Base-by-base conservation (phyloP, 495 filamentous ascomycete species). In the Talaromyces stipitatus region DNA sequence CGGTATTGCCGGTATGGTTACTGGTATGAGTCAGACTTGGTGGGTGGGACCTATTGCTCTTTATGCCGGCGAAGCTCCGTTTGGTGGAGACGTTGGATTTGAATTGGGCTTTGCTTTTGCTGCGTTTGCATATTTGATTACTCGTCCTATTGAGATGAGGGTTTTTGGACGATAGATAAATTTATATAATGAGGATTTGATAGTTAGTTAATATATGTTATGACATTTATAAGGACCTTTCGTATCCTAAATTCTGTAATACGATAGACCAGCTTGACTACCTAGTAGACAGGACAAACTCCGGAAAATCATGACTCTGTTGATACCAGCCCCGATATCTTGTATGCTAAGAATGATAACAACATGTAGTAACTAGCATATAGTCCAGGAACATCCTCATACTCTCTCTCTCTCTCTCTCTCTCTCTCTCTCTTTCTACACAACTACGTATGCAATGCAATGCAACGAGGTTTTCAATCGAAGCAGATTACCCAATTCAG, bases 11-110 rank as follows among this genome's bases (percentile, higher is more conserved):
- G 89, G 90, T 20, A 86, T 89, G 58, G 73, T 89, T 6, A 76
- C 84, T 12, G 89, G 90, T 18, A 92, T 91, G 86, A 82, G 85
- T 26, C 88, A 92, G 68, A 65, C 75, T 0, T 92, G 88, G 87
- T 91, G 72, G 61, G 80, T 79, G 2, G 89, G 90, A 0, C 88
- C 87, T 0, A 85, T 95, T 55, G 86, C 84, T 2, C 73, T 74
- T 54, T 71, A 83, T 27, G 84, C 82, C 47, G 87, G 87, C 22
- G 70, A 62, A 41, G 67, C 72, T 2, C 70, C 67, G 2, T 80
- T 63, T 60, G 86, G 86, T 28, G 89, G 86, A 30, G 90, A 94
- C 74, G 68, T 91, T 2, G 89, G 87, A 0, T 91, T 91, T 66
- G 85, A 89, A 73, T 59, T 91, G 26, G 88, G 62, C 4, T 73